These are phyloP conservation scores for Trebouxiophyceae sp. DNA, from an alignment of 163 green algal genomes.

Conservation along the genomic window DNA sequence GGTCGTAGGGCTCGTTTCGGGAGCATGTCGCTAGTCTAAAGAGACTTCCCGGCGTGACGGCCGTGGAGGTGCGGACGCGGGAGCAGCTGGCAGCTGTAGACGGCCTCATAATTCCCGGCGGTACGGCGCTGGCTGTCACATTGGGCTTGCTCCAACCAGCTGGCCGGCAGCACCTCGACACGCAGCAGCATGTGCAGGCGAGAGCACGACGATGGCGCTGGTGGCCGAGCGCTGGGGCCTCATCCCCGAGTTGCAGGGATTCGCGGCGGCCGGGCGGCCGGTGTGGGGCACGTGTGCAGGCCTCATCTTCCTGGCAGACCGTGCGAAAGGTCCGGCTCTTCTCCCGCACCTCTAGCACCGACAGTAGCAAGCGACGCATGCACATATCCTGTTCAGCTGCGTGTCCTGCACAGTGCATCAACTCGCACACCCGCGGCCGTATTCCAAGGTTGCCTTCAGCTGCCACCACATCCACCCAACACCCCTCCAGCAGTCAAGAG, in stretches of 20 bases:
- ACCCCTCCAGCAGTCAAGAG: background rate
- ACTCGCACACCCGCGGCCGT: no score
- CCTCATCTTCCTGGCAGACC: slow-evolving; percentile 95
- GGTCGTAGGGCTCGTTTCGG: slow-evolving; percentile 86
- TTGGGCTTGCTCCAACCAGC: background rate
- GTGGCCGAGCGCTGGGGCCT: slow-evolving; percentile 88
- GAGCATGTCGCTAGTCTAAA: slow-evolving; percentile 79
- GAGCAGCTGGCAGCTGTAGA: slow-evolving; percentile 64
- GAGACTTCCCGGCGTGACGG: slow-evolving; percentile 50
- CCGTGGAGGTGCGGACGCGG: slow-evolving; percentile 78
- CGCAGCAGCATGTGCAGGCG: slow-evolving; percentile 36
- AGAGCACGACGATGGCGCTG: slow-evolving; percentile 96
- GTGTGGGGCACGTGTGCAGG: slow-evolving; percentile 98
- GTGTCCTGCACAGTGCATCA: no score
- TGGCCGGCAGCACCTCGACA: background rate
- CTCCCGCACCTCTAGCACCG: no score
- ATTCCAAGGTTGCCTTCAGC: no score
- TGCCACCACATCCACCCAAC: no score
- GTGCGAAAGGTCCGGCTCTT: slow-evolving; percentile 47
- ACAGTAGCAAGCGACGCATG: no score
- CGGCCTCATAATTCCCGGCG: slow-evolving; percentile 80
- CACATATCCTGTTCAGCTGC: no score
- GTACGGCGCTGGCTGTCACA: background rate
- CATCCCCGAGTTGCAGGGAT: slow-evolving; percentile 69
- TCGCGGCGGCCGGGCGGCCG: slow-evolving; percentile 54